Evolutionary conservation across 257 asterid species (phyloP).

Genomic region (Parsonsia alboflavescens): DNA sequence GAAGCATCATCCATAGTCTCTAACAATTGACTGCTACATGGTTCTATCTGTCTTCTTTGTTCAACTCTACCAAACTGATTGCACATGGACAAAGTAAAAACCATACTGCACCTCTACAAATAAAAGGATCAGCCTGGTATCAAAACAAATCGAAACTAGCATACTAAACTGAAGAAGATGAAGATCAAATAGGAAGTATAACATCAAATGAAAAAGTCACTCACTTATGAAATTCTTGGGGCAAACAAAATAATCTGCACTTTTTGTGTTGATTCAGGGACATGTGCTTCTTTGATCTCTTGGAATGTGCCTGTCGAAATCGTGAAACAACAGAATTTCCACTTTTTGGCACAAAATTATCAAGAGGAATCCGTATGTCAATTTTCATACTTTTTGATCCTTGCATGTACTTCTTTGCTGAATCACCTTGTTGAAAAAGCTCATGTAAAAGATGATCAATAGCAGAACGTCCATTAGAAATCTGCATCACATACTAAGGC

Average conservation of each 20-base stretch:
- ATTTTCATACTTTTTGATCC: slow-evolving; percentile 69
- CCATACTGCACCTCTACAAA: not conserved
- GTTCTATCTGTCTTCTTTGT: not conserved
- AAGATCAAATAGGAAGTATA: not conserved
- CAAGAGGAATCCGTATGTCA: slow-evolving; percentile 80
- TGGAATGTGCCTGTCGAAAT: slow-evolving; percentile 39
- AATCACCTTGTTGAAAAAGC: slow-evolving; percentile 75
- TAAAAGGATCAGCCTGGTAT: not conserved
- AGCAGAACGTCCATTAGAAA: slow-evolving; percentile 32
- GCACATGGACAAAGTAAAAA: not conserved
- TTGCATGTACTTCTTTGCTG: slow-evolving; percentile 69
- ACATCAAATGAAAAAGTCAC: slow-evolving; percentile 21
- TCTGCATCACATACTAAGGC: slow-evolving; percentile 29
- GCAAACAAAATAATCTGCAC: slow-evolving; percentile 54
- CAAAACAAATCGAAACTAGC: not conserved
- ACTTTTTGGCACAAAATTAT: slow-evolving; percentile 57
- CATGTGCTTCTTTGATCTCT: slow-evolving; percentile 74
- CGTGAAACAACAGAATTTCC: slow-evolving; percentile 25
- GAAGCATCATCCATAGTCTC: not conserved
- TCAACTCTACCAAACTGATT: slow-evolving; percentile 1
- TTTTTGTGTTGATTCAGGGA: slow-evolving; percentile 65
- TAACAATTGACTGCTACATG: not conserved
- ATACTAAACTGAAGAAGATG: not conserved
- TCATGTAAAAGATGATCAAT: slow-evolving; percentile 60
- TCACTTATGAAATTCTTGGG: slow-evolving; percentile 62